These are phyloP conservation scores for Gynochthodes officinalis DNA, from an alignment of 257 asterid species.

Conservation along the genomic window DNA sequence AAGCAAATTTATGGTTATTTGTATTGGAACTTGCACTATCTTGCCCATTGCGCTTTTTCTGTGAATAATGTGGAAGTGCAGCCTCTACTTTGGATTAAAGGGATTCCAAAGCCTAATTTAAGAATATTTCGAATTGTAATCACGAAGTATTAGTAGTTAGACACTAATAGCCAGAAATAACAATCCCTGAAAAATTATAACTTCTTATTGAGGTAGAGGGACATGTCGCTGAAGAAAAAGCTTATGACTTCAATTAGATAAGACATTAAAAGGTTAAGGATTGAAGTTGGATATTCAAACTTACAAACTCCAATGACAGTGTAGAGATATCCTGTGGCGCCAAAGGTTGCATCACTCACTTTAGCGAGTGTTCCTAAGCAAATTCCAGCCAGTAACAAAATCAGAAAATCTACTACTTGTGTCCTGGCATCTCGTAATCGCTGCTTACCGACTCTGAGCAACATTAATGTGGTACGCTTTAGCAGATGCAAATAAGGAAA, in stretches of 20 bases:
- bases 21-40: no score
- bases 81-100: no score
- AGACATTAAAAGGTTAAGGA: background rate
- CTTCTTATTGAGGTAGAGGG: background rate
- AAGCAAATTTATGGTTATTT: no score
- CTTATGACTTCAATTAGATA: background rate
- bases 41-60: no score
- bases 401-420: constrained; percentile 80
- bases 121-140: no score
- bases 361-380: constrained; percentile 92
- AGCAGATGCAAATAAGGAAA: constrained; percentile 1
- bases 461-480: background rate
- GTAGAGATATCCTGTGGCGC: constrained; percentile 76
- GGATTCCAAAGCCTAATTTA: background rate
- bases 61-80: no score
- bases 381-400: constrained; percentile 78
- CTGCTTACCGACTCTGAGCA: constrained; percentile 72
- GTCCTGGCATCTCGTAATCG: constrained; percentile 78
- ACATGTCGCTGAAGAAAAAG: background rate
- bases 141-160: background rate
- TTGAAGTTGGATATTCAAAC: constrained; percentile 20
- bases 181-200: background rate
- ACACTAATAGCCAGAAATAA: background rate
- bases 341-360: constrained; percentile 94
- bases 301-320: constrained; percentile 97